Conservation (phyloP, 257 asterid species). For the Solanum okadae region DNA sequence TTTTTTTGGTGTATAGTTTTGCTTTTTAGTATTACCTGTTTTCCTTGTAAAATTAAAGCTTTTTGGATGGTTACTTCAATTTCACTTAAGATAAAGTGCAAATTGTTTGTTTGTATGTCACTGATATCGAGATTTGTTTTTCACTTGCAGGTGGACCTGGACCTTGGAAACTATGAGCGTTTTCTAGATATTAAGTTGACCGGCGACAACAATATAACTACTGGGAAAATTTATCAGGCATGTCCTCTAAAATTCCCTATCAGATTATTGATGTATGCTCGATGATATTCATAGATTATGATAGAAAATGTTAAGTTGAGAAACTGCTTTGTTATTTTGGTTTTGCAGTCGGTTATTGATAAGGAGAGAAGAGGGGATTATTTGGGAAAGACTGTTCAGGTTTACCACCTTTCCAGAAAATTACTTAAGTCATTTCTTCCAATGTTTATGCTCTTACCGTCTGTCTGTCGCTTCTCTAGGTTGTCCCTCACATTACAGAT, state of each 20-base stretch:
- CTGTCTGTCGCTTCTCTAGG: conserved; percentile 13
- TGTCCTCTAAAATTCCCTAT: conserved; percentile 2
- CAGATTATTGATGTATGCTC: background rate
- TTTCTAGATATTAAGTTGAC: conserved; percentile 75
- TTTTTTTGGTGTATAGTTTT: background rate
- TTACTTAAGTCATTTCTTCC: background rate
- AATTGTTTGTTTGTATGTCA: background rate
- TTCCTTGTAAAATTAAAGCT: background rate
- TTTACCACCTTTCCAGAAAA: background rate
- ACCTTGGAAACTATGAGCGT: conserved; percentile 95
- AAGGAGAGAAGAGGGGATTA: conserved; percentile 49
- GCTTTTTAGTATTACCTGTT: background rate
- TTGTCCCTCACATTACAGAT: conserved; percentile 46
- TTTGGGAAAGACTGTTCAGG: conserved; percentile 45
- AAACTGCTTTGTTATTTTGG: background rate
- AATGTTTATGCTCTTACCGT: background rate
- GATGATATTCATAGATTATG: background rate
- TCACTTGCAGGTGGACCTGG: conserved; percentile 82
- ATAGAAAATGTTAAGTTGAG: background rate
- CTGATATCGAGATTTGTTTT: background rate
- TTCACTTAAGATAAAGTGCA: background rate
- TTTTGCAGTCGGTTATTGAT: conserved; percentile 25
- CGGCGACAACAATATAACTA: conserved; percentile 77
- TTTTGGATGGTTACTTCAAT: background rate
- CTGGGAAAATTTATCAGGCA: conserved; percentile 92